Base-by-base conservation (phyloP, 371 early-diverging fungal species). In the Mortierella sp. region DNA sequence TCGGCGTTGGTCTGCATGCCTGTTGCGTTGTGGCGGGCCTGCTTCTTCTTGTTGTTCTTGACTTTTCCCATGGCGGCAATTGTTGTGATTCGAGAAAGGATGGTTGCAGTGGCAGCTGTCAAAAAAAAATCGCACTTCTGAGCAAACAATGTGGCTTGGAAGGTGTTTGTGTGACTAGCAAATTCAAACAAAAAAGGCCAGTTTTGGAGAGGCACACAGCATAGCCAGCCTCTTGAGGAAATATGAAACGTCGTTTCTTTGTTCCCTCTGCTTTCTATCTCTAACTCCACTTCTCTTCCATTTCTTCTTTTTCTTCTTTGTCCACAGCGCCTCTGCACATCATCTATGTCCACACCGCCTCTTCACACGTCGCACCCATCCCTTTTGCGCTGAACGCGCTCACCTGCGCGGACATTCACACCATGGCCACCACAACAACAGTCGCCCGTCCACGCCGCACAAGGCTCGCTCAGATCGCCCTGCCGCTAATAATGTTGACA, bases 21-120 rank as follows among this genome's bases (percentile, higher is more conserved):
- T 11, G 85, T 84, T 40, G 85, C 85, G 46, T 81, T 81, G 72
- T 78, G 78, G 34, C 85, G 78, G 64, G 44, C 57, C 61, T 77
- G 77, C 78, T 81, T 84, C 71, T 81, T 80, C 57, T 81, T 84
- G 53, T 77, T 80, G 71, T 76, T 83, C 74, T 84, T 84, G 74
- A 84, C 74, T 71, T 84, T 84, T 37, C 85, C 85, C 85, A 84
- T 84, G 74, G 67, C 70, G 81, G 51, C 69, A 31, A 19, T 43
- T 26, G 59, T 59, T 37, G 21, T 59, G 48, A 28, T 51, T 71
- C 21, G 69, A 54, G 53, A 37, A 9, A 31, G 53, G 24, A 21
- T 5, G 48, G 48, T 46, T 46, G 48, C 13, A 11, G 48, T 31
- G 28, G 43, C 43, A 40, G n/a, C n/a, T 6, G 43, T 24, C 14